Evolutionary conservation across 306 rosid species (phyloP), one percentile per base, ranked within the genome.

Genomic region (Prosopis cineraria): DNA sequence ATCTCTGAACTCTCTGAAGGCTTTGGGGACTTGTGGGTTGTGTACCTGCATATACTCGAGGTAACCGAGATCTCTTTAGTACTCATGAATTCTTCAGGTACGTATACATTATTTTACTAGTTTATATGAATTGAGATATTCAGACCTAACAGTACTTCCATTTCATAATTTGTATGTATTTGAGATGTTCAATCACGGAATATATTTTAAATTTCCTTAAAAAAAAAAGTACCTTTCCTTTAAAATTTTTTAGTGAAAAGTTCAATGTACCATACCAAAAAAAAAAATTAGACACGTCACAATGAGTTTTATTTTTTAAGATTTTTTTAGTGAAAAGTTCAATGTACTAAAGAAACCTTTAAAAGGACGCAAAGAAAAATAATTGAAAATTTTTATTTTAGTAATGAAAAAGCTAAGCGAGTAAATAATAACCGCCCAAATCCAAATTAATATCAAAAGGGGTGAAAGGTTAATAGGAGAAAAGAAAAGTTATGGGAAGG

Each of bases 401-500:
- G 22, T 53, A 3, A 19, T 17, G 24, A n/a, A 24, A 41, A 55
- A 31, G 31, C 11, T 2, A 62, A 31, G 41, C 2, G 41, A 62
- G 8, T 31, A 30, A 62, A 64, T n/a, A 31, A 33, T 64, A 29
- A 19, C 69, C 44, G 34, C 3, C 16, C n/a, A 48, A 29, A 33
- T 31, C 27, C 30, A 70, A 29, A 50, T 31, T 3, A 1, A 48
- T 7, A 16, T 17, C 5, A 8, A 31, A 71, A 72, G 64, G 34
- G 13, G 13, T 50, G 20, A 37, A 71, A 50, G 50, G 52, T 20
- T 67, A 53, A 24, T 73, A n/a, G 5, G 12, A 73, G 37, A 29
- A 17, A 17, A 8, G 40, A 8, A 53, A 20, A 73, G 78, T n/a
- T n/a, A n/a, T 39, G 78, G 56, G n/a, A 27, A 30, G 78, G 78